Percentiles rank a stretch among this genome's conserved stretches.
Conservation (phyloP, 1,139 yeast species). For the Geotrichum histeridarum region DNA sequence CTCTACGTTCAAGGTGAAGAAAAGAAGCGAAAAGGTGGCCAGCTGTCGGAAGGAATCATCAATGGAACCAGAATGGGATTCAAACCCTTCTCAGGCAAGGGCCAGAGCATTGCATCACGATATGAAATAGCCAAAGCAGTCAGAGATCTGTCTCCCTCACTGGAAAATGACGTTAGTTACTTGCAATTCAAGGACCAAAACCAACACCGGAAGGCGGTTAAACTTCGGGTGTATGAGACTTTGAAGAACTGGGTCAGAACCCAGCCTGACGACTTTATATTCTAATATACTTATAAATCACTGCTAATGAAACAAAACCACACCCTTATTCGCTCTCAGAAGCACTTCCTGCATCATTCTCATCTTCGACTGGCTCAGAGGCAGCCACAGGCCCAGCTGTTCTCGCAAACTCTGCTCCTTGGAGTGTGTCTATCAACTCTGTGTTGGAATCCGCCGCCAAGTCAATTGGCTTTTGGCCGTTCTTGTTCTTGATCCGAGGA, state of each 20-base stretch:
- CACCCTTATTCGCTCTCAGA: slow-evolving; percentile 18
- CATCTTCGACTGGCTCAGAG: slow-evolving; percentile 23
- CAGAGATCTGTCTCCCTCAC: slow-evolving; percentile 4
- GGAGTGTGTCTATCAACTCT: slow-evolving; percentile 56
- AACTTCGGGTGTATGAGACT: slow-evolving; percentile 24
- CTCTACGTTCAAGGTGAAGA: slow-evolving; percentile 21
- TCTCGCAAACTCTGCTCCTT: slow-evolving; percentile 76
- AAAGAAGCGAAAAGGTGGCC: neutral
- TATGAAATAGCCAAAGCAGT: slow-evolving; percentile 17
- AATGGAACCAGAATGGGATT: slow-evolving; percentile 37
- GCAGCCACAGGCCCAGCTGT: slow-evolving; percentile 31
- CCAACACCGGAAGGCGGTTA: slow-evolving; percentile 22
- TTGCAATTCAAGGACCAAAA: slow-evolving; percentile 18
- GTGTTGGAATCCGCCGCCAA: slow-evolving; percentile 52
- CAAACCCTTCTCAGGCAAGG: slow-evolving; percentile 28
- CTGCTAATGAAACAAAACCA: neutral
- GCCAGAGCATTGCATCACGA: slow-evolving; percentile 28
- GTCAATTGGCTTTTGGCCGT: slow-evolving; percentile 71
- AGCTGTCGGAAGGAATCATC: slow-evolving; percentile 29
- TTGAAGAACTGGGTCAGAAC: slow-evolving; percentile 33
- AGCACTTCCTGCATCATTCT: slow-evolving; percentile 24
- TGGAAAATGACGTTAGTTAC: neutral
- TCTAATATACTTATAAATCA: neutral
- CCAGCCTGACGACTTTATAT: slow-evolving; percentile 30
- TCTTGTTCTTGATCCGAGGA: slow-evolving; percentile 54